These are phyloP conservation scores for Irpex sp. DNA, from an alignment of 1,284 basidiomycete genomes.

Conservation along the genomic window DNA sequence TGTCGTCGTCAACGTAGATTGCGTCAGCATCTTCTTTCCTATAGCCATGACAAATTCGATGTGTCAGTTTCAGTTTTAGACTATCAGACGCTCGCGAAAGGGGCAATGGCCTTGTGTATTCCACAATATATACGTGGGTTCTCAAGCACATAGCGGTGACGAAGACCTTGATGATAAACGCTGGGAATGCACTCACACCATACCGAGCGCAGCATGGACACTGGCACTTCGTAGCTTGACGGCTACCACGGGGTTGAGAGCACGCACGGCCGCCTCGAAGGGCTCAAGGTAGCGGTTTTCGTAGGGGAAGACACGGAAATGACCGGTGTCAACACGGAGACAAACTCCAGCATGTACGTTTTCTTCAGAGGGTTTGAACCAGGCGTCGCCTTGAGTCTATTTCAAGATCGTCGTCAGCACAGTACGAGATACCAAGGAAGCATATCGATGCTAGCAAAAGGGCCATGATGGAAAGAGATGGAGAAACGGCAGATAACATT, in stretches of 20 bases:
- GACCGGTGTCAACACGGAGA: slow-evolving; percentile 54
- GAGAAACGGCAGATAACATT: too few species aligned
- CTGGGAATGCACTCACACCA: slow-evolving; percentile 46
- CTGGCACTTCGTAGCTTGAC: slow-evolving; percentile 77
- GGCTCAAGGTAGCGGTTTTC: slow-evolving; percentile 55
- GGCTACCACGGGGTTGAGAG: slow-evolving; percentile 75
- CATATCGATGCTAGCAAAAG: too few species aligned
- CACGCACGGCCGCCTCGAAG: slow-evolving; percentile 66
- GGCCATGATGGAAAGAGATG: too few species aligned
- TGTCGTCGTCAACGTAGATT: slow-evolving; percentile 53
- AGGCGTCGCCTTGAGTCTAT: slow-evolving; percentile 67
- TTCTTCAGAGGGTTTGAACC: slow-evolving; percentile 74
- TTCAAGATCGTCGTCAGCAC: too few species aligned
- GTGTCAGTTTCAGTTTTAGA: not conserved
- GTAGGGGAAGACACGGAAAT: slow-evolving; percentile 69
- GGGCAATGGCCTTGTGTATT: too few species aligned
- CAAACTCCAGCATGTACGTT: slow-evolving; percentile 69
- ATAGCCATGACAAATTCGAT: not conserved
- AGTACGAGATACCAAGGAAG: too few species aligned
- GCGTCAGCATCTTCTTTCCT: slow-evolving; percentile 49
- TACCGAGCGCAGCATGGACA: slow-evolving; percentile 69
- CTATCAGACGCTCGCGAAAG: too few species aligned
- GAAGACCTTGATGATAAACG: not conserved
- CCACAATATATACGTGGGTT: too few species aligned
- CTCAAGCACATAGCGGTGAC: not conserved